Evolutionary conservation across 2,329 filamentous ascomycete genomes (phyloP), one percentile per base, ranked within the genome.

Genomic region (Hypoxylon sp.): DNA sequence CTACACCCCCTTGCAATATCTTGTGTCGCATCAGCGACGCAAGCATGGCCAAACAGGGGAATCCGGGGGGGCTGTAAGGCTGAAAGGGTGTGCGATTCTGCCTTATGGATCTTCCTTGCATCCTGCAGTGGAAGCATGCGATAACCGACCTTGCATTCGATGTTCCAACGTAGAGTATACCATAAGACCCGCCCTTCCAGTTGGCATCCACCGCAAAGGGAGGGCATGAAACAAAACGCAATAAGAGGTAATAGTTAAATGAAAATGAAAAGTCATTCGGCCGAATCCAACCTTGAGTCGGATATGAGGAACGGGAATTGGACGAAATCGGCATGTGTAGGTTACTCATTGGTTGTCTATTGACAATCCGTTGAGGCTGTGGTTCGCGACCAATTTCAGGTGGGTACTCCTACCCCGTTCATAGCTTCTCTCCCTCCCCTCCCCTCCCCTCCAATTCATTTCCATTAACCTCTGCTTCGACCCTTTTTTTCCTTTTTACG

Each of bases 21-120:
- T 48, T 60, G 61, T 60, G 57, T 70, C 57, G 68, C 68, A 68
- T 70, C 44, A 33, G 57, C 53, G 29, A 65, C 39, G 60, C 64
- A 68, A 56, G 50, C 24, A 31, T 22, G 24, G 26, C 52, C 54
- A 59, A 57, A 57, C 60, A 56, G 50, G 67, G 61, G 52, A 62
- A 62, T 24, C 39, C 52, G 62, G 46, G 29, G 29, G 42, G 37
- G 14, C 29, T 39, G 48, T 65, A 70, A 68, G 65, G 68, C 68
- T 68, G 61, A 67, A 62, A 31, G 26, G 29, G 29, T 11, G 47
- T n/a, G 50, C 33, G 56, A 68, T 59, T 65, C 68, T 68, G 68
- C 68, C 68, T 65, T 62, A 54, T 39, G 37, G 59, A 65, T 67
- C 48, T 55, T 13, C 44, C 50, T 42, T 70, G 65, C 68, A 65